A percentile compares a stretch with the other conserved stretches of the same genome.
phyloP scores from a whole-genome alignment of 805 yeast species.

The Kluyveromyces lactis region DNA sequence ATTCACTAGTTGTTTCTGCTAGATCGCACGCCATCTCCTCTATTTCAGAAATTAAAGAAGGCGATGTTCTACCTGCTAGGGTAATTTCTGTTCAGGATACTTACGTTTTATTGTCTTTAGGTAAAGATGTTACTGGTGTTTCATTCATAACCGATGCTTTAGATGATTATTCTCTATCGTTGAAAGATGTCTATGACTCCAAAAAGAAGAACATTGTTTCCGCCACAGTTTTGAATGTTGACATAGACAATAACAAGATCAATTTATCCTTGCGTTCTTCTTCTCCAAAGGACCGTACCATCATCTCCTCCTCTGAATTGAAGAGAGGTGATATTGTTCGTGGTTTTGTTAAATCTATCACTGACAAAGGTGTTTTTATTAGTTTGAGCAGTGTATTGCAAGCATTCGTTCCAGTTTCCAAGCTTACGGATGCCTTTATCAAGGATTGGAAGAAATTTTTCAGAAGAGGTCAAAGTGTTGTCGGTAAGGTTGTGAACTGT shows the following conservation, averaged over 20 bases:
- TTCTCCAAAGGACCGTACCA: slow-evolving; percentile 40
- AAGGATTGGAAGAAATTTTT: slow-evolving; percentile 83
- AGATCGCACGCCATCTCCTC: slow-evolving; percentile 37
- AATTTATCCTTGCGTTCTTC: slow-evolving; percentile 55
- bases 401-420: slow-evolving; percentile 75
- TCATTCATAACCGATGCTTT: slow-evolving; percentile 72
- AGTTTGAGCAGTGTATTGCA: slow-evolving; percentile 60
- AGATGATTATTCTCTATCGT: slow-evolving; percentile 50
- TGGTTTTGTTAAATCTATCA: slow-evolving; percentile 72
- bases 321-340: slow-evolving; percentile 63
- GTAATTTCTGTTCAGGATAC: slow-evolving; percentile 50
- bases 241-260: slow-evolving; percentile 39
- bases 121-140: slow-evolving; percentile 45
- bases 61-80: slow-evolving; percentile 51
- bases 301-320: slow-evolving; percentile 45
- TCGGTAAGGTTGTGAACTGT: slow-evolving; percentile 62
- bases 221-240: slow-evolving; percentile 42
- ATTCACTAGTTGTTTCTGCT: slow-evolving; percentile 41
- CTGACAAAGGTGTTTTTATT: slow-evolving; percentile 71
- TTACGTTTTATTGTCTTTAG: slow-evolving; percentile 60
- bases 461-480: slow-evolving; percentile 61
- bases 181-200: slow-evolving; percentile 40
- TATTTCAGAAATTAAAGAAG: slow-evolving; percentile 43
- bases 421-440: slow-evolving; percentile 71
- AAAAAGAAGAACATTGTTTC: slow-evolving; percentile 42